phyloP scores from a whole-genome alignment of 495 filamentous ascomycete genomes.

The Daldinia childiae region DNA sequence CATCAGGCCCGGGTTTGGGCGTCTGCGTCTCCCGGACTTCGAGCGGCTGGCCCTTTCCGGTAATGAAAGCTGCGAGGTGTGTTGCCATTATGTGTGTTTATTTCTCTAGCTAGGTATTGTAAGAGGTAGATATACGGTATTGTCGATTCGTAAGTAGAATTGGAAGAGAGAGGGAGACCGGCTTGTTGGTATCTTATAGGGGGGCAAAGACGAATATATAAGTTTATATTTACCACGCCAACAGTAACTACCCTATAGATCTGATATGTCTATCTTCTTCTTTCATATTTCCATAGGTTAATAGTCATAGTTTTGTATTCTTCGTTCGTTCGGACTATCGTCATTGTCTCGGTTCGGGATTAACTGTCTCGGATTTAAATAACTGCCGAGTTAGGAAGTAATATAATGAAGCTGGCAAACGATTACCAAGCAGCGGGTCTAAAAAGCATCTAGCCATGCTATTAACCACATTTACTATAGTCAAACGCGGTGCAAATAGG shows the following conservation, averaged over 20 bases:
- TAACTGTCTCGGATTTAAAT: neutral
- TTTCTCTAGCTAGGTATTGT: neutral
- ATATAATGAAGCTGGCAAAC: neutral
- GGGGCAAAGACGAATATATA: neutral
- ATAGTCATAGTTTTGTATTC: neutral
- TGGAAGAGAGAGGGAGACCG: neutral
- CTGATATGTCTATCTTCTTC: neutral
- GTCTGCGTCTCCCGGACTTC: constrained; percentile 49
- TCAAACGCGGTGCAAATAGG: too few species aligned
- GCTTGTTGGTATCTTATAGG: neutral
- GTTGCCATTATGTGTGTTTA: constrained; percentile 46
- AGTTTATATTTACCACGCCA: neutral
- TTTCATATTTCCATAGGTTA: neutral
- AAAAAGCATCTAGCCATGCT: neutral
- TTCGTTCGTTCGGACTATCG: neutral
- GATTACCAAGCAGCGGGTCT: neutral
- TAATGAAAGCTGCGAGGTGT: constrained; percentile 55
- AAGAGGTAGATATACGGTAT: neutral
- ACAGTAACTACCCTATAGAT: neutral
- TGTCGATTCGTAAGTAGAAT: neutral
- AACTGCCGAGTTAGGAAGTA: neutral
- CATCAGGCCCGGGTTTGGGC: constrained; percentile 56
- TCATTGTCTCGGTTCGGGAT: neutral
- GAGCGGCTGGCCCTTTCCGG: constrained; percentile 49
- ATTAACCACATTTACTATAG: neutral